Percentiles rank a stretch among this genome's conserved stretches.
Conservation (phyloP, 306 rosid species). For the Vicia faba region DNA sequence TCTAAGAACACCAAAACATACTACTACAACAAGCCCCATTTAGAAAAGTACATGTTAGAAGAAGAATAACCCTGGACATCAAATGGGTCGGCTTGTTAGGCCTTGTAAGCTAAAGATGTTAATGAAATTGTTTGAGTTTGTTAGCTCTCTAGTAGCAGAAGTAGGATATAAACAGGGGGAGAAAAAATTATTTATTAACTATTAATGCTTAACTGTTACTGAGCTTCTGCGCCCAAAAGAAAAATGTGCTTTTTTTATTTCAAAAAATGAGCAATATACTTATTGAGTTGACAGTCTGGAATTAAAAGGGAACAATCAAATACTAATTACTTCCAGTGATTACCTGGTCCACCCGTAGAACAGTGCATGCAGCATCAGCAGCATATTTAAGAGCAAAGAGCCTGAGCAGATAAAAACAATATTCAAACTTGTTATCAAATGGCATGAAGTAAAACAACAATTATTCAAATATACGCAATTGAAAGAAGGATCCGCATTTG, state of each 20-base stretch:
- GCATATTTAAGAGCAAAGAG: slow-evolving; percentile 91
- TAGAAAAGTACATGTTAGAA: slow-evolving; percentile 3
- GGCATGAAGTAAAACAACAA: background rate
- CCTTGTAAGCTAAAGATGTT: background rate
- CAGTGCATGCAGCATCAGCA: slow-evolving; percentile 96
- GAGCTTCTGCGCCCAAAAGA: background rate
- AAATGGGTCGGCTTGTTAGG: background rate
- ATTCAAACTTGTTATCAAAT: slow-evolving; percentile 10
- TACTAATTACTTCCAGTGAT: slow-evolving; percentile 14
- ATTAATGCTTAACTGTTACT: background rate
- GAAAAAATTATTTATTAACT: background rate
- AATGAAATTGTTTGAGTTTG: background rate
- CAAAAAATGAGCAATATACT: background rate
- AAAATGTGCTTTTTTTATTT: background rate
- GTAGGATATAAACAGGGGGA: background rate
- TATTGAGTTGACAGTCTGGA: slow-evolving; percentile 1
- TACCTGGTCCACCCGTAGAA: slow-evolving; percentile 96
- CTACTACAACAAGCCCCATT: background rate
- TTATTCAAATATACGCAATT: slow-evolving; percentile 18
- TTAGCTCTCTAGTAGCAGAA: background rate
- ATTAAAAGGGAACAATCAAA: slow-evolving; percentile 1
- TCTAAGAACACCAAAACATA: background rate
- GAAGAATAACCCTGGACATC: background rate
- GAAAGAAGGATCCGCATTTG: slow-evolving; percentile 2
- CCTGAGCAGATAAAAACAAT: slow-evolving; percentile 47